phyloP scores from a whole-genome alignment of 805 yeast species.

The Yamadazyma olivae region DNA sequence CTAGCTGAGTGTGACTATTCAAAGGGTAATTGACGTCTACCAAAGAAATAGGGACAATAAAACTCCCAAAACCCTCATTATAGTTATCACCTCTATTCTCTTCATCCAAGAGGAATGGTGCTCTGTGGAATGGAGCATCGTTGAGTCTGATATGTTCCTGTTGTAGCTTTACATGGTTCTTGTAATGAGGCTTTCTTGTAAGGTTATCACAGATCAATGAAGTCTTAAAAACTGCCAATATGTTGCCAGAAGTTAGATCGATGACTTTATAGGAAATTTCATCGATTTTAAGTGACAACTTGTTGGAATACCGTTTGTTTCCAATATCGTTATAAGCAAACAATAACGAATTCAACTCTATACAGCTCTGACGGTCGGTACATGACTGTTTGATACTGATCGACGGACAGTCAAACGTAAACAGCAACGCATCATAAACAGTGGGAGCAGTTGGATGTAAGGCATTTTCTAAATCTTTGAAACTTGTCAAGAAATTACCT shows the following conservation, averaged over 20 bases:
- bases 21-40: conserved; percentile 66
- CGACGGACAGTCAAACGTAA: conserved; percentile 53
- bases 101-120: conserved; percentile 64
- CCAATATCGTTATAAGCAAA: conserved; percentile 67
- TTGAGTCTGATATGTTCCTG: conserved; percentile 62
- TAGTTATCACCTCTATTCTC: conserved; percentile 47
- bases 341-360: conserved; percentile 20
- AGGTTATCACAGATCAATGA: conserved; percentile 61
- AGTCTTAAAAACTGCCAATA: conserved; percentile 48
- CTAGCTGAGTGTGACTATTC: conserved; percentile 19
- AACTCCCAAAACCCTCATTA: conserved; percentile 46
- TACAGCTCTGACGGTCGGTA: conserved; percentile 7
- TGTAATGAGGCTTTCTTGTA: conserved; percentile 46
- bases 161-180: conserved; percentile 49
- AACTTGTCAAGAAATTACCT: conserved; percentile 57
- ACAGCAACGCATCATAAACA: conserved; percentile 66
- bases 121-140: conserved; percentile 82
- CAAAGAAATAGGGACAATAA: conserved; percentile 58
- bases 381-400: conserved; percentile 38
- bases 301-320: conserved; percentile 58
- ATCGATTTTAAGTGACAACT: conserved; percentile 51
- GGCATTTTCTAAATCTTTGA: conserved; percentile 72
- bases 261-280: conserved; percentile 33
- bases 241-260: conserved; percentile 6
- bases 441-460: conserved; percentile 53